A percentile compares a stretch with the other conserved stretches of the same genome.
These are phyloP conservation scores for Pythium brassicae DNA, from an alignment of 352 stramenopile genomes.

Conservation along the genomic window DNA sequence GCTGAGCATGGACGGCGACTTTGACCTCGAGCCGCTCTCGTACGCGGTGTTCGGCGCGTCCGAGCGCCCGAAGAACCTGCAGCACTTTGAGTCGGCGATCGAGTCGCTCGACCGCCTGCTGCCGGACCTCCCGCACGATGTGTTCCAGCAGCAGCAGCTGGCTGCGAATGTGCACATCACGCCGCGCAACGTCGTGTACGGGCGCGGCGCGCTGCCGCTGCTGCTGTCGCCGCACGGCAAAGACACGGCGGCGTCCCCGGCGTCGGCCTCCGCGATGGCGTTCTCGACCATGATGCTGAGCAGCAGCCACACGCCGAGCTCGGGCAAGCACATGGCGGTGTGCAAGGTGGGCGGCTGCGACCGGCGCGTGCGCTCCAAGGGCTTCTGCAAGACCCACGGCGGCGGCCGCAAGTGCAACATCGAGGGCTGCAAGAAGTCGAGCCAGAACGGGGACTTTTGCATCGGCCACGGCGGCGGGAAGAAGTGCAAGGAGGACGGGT, in stretches of 20 bases:
- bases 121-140: constrained; percentile 60
- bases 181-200: constrained; percentile 25
- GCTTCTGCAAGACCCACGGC: constrained; percentile 84
- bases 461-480: constrained; percentile 84
- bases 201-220: constrained; percentile 28
- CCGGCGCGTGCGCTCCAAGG: constrained; percentile 70
- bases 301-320: constrained; percentile 30
- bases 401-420: constrained; percentile 81
- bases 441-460: constrained; percentile 84
- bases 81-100: constrained; percentile 70
- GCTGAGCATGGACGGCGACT: constrained; percentile 38
- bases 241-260: constrained; percentile 21
- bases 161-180: constrained; percentile 20
- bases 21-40: constrained; percentile 55
- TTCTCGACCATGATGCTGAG: constrained; percentile 23
- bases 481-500: constrained; percentile 82
- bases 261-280: constrained; percentile 23
- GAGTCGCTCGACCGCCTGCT: constrained; percentile 71
- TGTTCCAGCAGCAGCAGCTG: constrained; percentile 29
- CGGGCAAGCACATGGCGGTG: constrained; percentile 53
- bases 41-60: constrained; percentile 50
- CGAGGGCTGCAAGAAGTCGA: constrained; percentile 83
- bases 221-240: constrained; percentile 34
- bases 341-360: constrained; percentile 61
- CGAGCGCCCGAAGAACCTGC: constrained; percentile 38